Evolutionary conservation across 345 rosid genomes (phyloP).

Genomic region (Salix arbutifolia): DNA sequence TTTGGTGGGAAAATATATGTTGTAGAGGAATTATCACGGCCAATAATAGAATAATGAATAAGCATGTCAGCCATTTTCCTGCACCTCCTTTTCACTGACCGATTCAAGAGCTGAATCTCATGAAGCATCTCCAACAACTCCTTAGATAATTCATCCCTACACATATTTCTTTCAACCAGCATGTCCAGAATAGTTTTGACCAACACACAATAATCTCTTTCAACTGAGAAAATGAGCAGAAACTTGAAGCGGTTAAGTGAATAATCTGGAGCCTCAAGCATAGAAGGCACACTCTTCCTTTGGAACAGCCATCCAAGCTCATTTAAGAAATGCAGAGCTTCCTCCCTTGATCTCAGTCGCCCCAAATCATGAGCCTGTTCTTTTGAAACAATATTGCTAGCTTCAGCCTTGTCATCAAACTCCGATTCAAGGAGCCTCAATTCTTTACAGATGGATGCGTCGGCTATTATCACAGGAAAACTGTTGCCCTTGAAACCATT

Average conservation of each 20-base stretch:
- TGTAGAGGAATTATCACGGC: constrained; percentile 21
- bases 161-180: constrained; percentile 48
- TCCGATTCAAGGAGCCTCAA: constrained; percentile 68
- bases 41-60: constrained; percentile 36
- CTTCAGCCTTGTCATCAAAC: constrained; percentile 39
- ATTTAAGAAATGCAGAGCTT: constrained; percentile 64
- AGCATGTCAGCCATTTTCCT: constrained; percentile 66
- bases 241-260: constrained; percentile 65
- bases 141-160: constrained; percentile 36
- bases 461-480: constrained; percentile 80
- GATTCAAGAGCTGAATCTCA: constrained; percentile 67
- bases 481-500: constrained; percentile 81
- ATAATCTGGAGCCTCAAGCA: constrained; percentile 34
- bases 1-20: constrained; percentile 59
- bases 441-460: constrained; percentile 72
- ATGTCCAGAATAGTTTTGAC: constrained; percentile 58
- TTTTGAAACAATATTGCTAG: constrained; percentile 35
- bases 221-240: constrained; percentile 65
- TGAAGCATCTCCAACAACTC: constrained; percentile 50
- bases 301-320: constrained; percentile 98
- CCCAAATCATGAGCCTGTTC: constrained; percentile 38
- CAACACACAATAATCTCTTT: constrained; percentile 64
- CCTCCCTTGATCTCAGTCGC: constrained; percentile 56
- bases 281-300: constrained; percentile 34
- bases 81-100: constrained; percentile 71